A percentile compares a stretch with the other conserved stretches of the same genome.
These are phyloP conservation scores for Lactifluus subvellereus DNA, from an alignment of 768 basidiomycete genomes.

Conservation along the genomic window DNA sequence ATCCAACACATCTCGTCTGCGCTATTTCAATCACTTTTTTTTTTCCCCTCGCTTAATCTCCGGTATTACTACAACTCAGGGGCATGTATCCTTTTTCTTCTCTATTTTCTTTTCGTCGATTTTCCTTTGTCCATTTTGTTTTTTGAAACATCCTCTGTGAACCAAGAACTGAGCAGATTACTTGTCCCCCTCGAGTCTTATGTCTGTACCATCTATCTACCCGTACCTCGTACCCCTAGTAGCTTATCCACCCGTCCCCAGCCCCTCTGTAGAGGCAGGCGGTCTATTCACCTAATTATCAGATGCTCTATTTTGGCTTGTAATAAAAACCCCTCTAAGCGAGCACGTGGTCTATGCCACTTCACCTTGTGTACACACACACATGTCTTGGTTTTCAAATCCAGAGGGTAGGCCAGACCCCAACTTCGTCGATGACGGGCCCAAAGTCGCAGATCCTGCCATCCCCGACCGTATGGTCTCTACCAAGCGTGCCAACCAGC, in stretches of 20 bases:
- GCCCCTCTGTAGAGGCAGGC: background rate
- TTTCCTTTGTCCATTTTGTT: background rate
- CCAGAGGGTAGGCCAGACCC: conserved; percentile 32
- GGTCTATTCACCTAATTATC: conserved; percentile 22
- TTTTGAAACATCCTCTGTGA: conserved; percentile 6
- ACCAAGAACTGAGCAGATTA: conserved; percentile 13
- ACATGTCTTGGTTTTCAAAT: conserved; percentile 66
- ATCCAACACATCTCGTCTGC: conserved; percentile 18
- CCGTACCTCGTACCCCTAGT: conserved; percentile 18
- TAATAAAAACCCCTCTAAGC: background rate
- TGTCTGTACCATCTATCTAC: conserved; percentile 23
- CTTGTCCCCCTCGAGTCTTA: background rate
- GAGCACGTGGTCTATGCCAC: background rate
- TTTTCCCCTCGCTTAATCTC: background rate
- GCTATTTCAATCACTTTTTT: conserved; percentile 2
- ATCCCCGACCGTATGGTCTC: conserved; percentile 68
- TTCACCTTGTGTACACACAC: background rate
- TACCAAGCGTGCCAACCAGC: conserved; percentile 76
- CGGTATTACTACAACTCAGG: conserved; percentile 13
- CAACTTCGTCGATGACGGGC: conserved; percentile 35
- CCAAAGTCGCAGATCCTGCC: conserved; percentile 55
- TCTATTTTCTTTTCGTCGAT: background rate
- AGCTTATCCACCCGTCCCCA: conserved; percentile 16
- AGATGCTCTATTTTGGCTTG: conserved; percentile 19
- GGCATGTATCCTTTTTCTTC: conserved; percentile 6